Conservation (phyloP, 1,284 basidiomycete genomes). For the Pseudozyma sp. region DNA sequence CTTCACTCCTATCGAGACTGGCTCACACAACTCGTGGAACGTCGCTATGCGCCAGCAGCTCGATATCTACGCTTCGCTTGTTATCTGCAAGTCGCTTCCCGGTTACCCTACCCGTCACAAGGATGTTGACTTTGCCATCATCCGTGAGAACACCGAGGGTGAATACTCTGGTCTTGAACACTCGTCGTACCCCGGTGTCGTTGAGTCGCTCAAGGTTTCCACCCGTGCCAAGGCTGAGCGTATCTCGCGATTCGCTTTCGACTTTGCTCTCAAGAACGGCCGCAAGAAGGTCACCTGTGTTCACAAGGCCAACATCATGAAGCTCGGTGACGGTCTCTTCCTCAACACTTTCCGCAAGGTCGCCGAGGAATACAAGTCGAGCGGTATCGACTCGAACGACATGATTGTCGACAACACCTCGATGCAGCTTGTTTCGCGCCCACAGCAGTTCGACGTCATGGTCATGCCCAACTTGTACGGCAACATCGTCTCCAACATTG, state of each 20-base stretch:
- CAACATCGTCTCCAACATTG: slow-evolving; percentile 97
- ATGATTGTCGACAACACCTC: slow-evolving; percentile 99
- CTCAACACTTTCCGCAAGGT: slow-evolving; percentile 96
- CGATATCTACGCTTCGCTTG: slow-evolving; percentile 98
- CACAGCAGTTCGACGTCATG: slow-evolving; percentile 98
- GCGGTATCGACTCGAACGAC: slow-evolving; percentile 92
- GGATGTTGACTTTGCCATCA: slow-evolving; percentile 98
- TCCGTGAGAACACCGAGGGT: slow-evolving; percentile 99
- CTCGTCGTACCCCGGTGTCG: slow-evolving; percentile 92
- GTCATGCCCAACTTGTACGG: slow-evolving; percentile 97
- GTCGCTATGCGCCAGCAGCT: slow-evolving; percentile 99
- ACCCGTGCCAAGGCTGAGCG: slow-evolving; percentile 96
- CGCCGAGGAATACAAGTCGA: slow-evolving; percentile 90
- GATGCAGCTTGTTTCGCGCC: slow-evolving; percentile 97
- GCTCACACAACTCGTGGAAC: slow-evolving; percentile 99
- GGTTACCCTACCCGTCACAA: slow-evolving; percentile 95
- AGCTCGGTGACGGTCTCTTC: slow-evolving; percentile 99
- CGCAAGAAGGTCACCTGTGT: slow-evolving; percentile 99
- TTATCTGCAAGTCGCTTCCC: slow-evolving; percentile 97
- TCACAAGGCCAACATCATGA: slow-evolving; percentile 99
- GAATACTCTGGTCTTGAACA: slow-evolving; percentile 99
- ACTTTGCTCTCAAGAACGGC: slow-evolving; percentile 98
- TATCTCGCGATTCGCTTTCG: slow-evolving; percentile 96
- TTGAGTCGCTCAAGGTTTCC: slow-evolving; percentile 97
- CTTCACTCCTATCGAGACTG: slow-evolving; percentile 96